Evolutionary conservation across 2,329 filamentous ascomycete species (phyloP).

Genomic region (Monosporascus sp.): DNA sequence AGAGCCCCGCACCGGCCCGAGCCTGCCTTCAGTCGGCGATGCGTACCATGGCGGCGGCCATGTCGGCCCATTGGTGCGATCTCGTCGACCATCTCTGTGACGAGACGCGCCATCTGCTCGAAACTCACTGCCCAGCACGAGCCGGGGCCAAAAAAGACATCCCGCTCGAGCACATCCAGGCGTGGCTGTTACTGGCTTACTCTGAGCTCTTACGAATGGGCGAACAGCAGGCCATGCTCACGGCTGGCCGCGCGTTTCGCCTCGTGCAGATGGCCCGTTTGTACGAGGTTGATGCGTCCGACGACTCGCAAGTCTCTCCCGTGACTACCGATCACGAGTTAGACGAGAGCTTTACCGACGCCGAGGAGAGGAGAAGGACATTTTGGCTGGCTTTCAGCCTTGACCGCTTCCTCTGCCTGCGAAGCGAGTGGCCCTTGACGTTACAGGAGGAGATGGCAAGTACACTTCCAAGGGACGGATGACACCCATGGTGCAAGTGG

Average conservation of each 20-base stretch:
- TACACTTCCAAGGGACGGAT: not conserved
- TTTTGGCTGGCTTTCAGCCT: slow-evolving; percentile 5
- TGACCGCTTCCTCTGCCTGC: slow-evolving; percentile 1
- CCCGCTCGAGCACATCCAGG: slow-evolving; percentile 1
- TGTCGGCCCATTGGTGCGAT: not conserved
- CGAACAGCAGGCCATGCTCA: not conserved
- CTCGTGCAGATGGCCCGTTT: not conserved
- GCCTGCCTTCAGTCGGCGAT: not conserved
- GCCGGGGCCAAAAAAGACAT: not conserved
- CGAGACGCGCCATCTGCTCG: not conserved
- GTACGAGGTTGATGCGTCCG: too few species aligned
- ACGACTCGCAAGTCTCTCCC: too few species aligned
- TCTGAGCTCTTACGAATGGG: slow-evolving; percentile 1
- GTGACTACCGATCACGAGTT: not conserved
- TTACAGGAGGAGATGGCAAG: slow-evolving; percentile 1
- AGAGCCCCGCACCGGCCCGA: not conserved
- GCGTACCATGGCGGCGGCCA: not conserved
- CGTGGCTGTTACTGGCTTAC: slow-evolving; percentile 3
- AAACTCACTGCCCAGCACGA: not conserved
- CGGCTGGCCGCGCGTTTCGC: slow-evolving; percentile 1
- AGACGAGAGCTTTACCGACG: not conserved
- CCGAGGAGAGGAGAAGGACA: slow-evolving; percentile 1
- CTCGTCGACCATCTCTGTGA: not conserved
- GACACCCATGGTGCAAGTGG: too few species aligned
- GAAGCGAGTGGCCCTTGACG: not conserved